Evolutionary conservation across 768 basidiomycete genomes (phyloP).

Genomic region (Dictyophora rubrovolvata): DNA sequence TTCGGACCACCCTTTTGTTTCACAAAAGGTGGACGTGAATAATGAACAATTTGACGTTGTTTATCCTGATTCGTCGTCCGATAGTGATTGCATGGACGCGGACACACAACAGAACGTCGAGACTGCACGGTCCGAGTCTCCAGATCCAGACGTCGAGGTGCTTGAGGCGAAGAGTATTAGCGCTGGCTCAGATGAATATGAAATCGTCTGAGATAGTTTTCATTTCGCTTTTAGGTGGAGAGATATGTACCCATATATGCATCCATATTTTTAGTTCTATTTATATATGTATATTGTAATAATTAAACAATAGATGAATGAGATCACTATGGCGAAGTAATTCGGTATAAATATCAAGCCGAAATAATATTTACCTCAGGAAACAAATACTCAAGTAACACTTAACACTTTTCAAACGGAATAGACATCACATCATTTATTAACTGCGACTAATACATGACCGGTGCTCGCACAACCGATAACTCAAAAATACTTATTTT

Average conservation of each 20-base stretch:
- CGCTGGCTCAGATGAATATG: not conserved
- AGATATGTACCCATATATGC: not conserved
- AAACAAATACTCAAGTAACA: too few species aligned
- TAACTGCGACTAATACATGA: too few species aligned
- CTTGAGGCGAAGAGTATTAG: not conserved
- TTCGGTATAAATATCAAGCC: too few species aligned
- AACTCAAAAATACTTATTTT: too few species aligned
- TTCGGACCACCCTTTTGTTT: not conserved
- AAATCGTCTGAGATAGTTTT: not conserved
- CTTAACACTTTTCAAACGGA: too few species aligned
- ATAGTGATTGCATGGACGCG: not conserved
- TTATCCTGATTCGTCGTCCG: slow-evolving; percentile 4
- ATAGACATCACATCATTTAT: too few species aligned
- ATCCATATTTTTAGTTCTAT: not conserved
- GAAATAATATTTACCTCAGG: too few species aligned
- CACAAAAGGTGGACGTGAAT: not conserved
- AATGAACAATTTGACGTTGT: not conserved
- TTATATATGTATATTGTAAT: not conserved
- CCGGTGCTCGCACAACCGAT: too few species aligned
- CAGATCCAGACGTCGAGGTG: not conserved
- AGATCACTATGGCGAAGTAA: too few species aligned
- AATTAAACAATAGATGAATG: not conserved
- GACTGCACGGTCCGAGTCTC: not conserved
- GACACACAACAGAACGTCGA: not conserved
- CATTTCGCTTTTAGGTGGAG: not conserved